Base-by-base conservation (phyloP, 331 rosid species). In the Malus hybrid region DNA sequence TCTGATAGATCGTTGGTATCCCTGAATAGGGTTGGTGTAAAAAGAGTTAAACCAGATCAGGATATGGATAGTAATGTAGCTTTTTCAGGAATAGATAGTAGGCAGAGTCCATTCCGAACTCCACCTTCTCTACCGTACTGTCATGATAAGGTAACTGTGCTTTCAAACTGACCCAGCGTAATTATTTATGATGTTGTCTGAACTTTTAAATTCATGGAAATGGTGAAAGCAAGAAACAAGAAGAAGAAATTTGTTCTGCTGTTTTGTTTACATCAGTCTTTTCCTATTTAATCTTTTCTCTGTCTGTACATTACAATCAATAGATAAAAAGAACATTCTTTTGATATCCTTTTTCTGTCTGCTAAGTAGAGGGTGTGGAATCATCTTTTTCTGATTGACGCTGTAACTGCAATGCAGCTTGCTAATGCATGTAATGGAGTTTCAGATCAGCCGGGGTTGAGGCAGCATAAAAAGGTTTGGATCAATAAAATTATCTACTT, bases 91-190 rank as follows among this genome's bases (percentile, higher is more conserved):
- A 77, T 61, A 48, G 53, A 72, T 62, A 66, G 77, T 58, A 84
- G 73, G 69, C 88, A 81, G 81, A 94, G 97, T 75, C 99, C 97
- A 68, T 92, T 94, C 80, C 87, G 86, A 76, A 94, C 97, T 52
- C 97, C 99, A 10, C 97, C 97, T 20, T 92, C 97, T 48, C 60
- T 90, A 61, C 85, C 97, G 7, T 86, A 65, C 82, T 81, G 90
- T 78, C 77, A 84, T 76, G 90, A 89, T 64, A 86, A 94, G 96
- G 99, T 90, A 78, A 76, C 57, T 57, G 53, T 66, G 52, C 65
- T 66, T 74, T 73, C 73, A 22, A 42, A 34, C 71, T 81, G 48
- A 14, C 6, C 16, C 6, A 4, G 10, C 4, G 5, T 60, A 12
- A 48, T 46, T 36, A 69, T 15, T 36, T 19, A 72, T 18, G 79